phyloP scores from a whole-genome alignment of 192 early-diverging fungal genomes.

The Umbelopsis vinacea region DNA sequence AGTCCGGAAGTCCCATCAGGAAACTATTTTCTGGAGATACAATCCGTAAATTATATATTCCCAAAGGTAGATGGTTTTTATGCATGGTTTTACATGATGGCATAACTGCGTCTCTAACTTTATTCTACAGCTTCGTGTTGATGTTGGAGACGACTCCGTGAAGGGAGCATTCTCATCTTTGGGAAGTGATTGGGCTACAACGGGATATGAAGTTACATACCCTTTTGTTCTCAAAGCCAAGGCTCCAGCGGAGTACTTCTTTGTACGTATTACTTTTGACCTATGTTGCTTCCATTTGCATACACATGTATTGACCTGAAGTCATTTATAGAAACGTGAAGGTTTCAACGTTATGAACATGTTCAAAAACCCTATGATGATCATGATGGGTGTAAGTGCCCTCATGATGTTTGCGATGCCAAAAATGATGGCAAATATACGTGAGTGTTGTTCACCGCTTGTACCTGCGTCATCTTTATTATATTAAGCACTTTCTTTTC shows the following conservation, averaged over 20 bases:
- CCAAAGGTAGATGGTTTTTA: constrained; percentile 45
- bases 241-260: constrained; percentile 49
- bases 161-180: constrained; percentile 42
- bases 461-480: neutral
- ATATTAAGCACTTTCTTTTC: neutral
- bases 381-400: constrained; percentile 62
- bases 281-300: neutral
- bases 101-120: neutral
- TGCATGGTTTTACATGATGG: neutral
- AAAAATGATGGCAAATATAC: constrained; percentile 57
- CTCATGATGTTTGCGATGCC: constrained; percentile 61
- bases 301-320: neutral
- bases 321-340: constrained; percentile 48
- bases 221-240: constrained; percentile 52
- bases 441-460: constrained; percentile 12
- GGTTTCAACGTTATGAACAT: constrained; percentile 55
- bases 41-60: constrained; percentile 55
- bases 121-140: constrained; percentile 46
- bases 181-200: constrained; percentile 54
- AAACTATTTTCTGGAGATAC: constrained; percentile 57
- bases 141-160: constrained; percentile 43
- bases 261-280: constrained; percentile 40
- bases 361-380: constrained; percentile 63
- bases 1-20: constrained; percentile 53
- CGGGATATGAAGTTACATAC: constrained; percentile 45